Evolutionary conservation across 257 asterid species (phyloP).

Genomic region (Solanum pimpinellifolium): DNA sequence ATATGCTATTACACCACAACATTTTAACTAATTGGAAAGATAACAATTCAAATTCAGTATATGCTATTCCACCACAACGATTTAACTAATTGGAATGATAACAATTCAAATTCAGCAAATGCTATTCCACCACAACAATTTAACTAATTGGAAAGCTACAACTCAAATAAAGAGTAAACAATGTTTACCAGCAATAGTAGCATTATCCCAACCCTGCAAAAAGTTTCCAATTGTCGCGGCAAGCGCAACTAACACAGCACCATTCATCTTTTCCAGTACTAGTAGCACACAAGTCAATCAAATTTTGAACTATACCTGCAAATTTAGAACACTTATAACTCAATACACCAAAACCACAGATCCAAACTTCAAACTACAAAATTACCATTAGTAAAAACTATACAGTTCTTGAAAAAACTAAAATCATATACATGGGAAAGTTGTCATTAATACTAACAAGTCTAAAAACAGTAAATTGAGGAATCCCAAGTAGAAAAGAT

Average conservation of each 20-base stretch:
- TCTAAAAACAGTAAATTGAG: conserved; percentile 2
- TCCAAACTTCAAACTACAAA: not conserved
- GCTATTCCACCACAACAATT: not conserved
- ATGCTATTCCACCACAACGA: not conserved
- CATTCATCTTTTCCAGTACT: conserved; percentile 37
- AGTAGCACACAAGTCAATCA: conserved; percentile 6
- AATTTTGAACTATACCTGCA: conserved; percentile 8
- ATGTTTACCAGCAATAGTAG: conserved; percentile 63
- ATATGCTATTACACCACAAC: not conserved
- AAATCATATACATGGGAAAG: not conserved
- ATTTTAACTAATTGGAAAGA: not conserved
- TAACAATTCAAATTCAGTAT: not conserved
- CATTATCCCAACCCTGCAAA: conserved; percentile 90
- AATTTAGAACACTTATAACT: conserved; percentile 1
- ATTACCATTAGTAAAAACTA: not conserved
- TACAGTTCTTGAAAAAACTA: not conserved
- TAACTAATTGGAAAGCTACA: not conserved
- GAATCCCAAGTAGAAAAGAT: conserved; percentile 3
- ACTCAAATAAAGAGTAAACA: not conserved
- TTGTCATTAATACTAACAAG: not conserved
- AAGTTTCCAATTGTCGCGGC: conserved; percentile 70
- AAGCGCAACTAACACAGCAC: conserved; percentile 69
- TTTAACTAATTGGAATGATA: not conserved
- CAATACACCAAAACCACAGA: conserved; percentile 9
- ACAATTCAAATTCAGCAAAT: not conserved